A percentile compares a stretch with the other conserved stretches of the same genome.
Evolutionary conservation across 2,329 filamentous ascomycete genomes (phyloP).

Genomic region (Penicillium sclerotigenum): DNA sequence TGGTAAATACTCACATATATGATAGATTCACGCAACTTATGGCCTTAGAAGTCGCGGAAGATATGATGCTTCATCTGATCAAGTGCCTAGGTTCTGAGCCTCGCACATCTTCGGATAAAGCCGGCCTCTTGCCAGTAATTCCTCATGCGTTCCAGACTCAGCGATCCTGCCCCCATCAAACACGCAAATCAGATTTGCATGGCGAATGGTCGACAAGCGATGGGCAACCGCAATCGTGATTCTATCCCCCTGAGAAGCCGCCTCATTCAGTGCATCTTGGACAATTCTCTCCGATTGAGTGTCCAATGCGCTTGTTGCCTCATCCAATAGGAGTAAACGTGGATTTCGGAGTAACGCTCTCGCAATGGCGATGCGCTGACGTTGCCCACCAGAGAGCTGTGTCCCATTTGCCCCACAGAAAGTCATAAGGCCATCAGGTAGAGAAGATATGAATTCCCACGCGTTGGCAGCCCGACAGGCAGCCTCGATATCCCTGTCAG

Average conservation of each 20-base stretch:
- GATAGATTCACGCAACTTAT: neutral
- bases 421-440: conserved; percentile 41
- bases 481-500: conserved; percentile 30
- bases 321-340: conserved; percentile 79
- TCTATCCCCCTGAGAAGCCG: conserved; percentile 24
- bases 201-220: conserved; percentile 26
- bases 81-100: conserved; percentile 5
- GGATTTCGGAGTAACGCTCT: conserved; percentile 56
- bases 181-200: conserved; percentile 74
- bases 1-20: neutral
- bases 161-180: conserved; percentile 42
- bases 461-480: conserved; percentile 45
- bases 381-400: conserved; percentile 39
- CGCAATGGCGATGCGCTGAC: conserved; percentile 54
- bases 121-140: conserved; percentile 35
- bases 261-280: conserved; percentile 72
- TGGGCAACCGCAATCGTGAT: conserved; percentile 31
- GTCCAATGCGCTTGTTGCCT: conserved; percentile 84
- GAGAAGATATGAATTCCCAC: conserved; percentile 49
- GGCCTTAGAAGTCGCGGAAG: neutral
- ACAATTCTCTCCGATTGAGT: conserved; percentile 84
- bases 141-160: conserved; percentile 42
- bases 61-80: neutral
- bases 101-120: conserved; percentile 44
- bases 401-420: conserved; percentile 1